Base-by-base conservation (phyloP, 306 rosid species). In the Ceratonia siliqua region DNA sequence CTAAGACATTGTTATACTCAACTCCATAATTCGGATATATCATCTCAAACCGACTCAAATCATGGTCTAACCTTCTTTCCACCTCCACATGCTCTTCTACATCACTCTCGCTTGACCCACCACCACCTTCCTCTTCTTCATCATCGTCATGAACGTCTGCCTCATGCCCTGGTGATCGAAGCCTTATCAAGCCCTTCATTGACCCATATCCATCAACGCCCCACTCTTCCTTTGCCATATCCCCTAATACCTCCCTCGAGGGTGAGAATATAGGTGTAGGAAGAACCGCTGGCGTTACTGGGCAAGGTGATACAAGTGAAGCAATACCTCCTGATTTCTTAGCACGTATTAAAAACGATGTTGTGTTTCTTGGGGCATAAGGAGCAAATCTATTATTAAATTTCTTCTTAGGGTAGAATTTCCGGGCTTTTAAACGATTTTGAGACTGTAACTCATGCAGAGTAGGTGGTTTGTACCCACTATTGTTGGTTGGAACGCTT, bases 171-270 rank as follows among this genome's bases (percentile, higher is more conserved):
- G 93, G 91, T 1, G 88, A 89, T 3, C 98, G 76, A 27, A 94
- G 94, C 83, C 96, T 72, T 17, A 94, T 94, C 88, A 94, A 62
- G 28, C 98, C 98, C 77, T 91, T 90, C 98, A 94, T 94, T 1
- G 98, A 91, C 15, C 98, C 97, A 65, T 94, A 94, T 6, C 98
- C 97, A 82, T 94, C 96, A 48, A 94, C 97, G 52, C 97, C 97
- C 97, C 97, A 90, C 89, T 91, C 95, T 72, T 94, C 97, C 77
- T 91, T 91, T 0, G 95, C 98, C 95, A 86, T 91, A 62, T 94
- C 97, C 14, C 94, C 97, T 55, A 91, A 79, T 3, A 90, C 79
- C 93, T 94, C 98, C 59, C 95, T 79, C 1, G 97, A 88, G 0
- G 97, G 97, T 0, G 95, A 94, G 80, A 90, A 82, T 27, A 88